These are phyloP conservation scores for Rhodotorula diobovata DNA, from an alignment of 768 basidiomycete genomes.

Conservation along the genomic window DNA sequence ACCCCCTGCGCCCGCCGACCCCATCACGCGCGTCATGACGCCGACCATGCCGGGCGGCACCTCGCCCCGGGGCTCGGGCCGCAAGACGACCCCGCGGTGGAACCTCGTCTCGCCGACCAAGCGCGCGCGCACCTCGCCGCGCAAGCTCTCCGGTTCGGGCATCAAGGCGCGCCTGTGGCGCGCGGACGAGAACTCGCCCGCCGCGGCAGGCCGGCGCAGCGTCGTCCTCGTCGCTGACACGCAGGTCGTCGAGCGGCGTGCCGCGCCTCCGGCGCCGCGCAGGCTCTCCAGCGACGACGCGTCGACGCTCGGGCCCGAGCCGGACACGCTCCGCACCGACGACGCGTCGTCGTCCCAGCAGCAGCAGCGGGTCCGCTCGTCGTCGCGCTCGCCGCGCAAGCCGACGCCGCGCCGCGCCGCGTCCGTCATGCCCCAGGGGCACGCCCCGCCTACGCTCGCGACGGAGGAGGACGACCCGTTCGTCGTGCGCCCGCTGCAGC, in stretches of 20 bases:
- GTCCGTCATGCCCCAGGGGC: background rate
- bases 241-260: background rate
- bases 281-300: background rate
- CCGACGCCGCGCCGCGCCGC: background rate
- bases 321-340: conserved; percentile 22
- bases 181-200: background rate
- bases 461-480: background rate
- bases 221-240: conserved; percentile 16
- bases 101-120: conserved; percentile 30
- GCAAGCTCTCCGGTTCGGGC: background rate
- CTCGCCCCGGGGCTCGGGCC: background rate
- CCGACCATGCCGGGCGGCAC: too few relatives aligned
- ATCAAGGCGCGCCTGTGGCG: background rate
- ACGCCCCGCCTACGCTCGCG: background rate
- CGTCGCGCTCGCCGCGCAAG: background rate
- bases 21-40: background rate
- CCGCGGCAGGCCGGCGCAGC: background rate
- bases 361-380: background rate
- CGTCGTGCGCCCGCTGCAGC: conserved; percentile 6
- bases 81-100: conserved; percentile 6
- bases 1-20: background rate
- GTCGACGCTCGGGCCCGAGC: conserved; percentile 11
- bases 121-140: background rate
- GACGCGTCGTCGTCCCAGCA: background rate
- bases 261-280: background rate